Base-by-base conservation (phyloP, 2,329 filamentous ascomycete species). In the Cercospora berteroae region DNA sequence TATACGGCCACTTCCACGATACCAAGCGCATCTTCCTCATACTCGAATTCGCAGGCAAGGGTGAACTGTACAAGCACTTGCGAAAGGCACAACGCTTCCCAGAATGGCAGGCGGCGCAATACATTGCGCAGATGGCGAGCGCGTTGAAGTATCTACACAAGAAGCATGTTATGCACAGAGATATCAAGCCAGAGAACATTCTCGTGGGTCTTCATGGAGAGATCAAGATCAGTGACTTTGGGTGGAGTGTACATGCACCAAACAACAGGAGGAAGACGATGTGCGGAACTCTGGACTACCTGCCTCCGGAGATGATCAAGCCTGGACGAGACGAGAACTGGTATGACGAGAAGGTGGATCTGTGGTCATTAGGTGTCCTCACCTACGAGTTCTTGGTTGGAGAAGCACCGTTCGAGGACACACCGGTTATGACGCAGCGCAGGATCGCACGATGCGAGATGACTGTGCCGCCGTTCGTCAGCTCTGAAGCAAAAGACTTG, bases 151-250 rank as follows among this genome's bases (percentile, higher is more conserved):
- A 97, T 77, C 86, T 97, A 56, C 94, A 97, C 83, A 93, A 93
- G 79, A 98, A 98, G 83, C 93, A 97, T 79, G 92, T 98, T 73
- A 98, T 98, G 83, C 94, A 98, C 81, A 87, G 94, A 67, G 94
- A 98, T 75, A 98, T 98, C 82, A 98, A 98, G 83, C 94, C 94
- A 2, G 94, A 98, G 81, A 98, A 98, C 76, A 98, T 98, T 71
- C 86, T 98, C 23, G 90, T 98, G 31, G 94, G 94, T 13, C 93
- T 98, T 68, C 94, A 98, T 77, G 95, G 94, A 72, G 95, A 99
- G 83, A 94, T 99, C 82, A 99, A 99, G 81, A 94, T 99, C 76
- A 96, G 93, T 4, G 95, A 99, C 80, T 99, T 98, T 77, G 94
- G 95, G 60, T 99, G 95, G 95, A 96, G 92, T 78, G 95, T 98